These are phyloP conservation scores for Lunularia cruciata DNA, from an alignment of 225 moss, liverwort and hornwort genomes.

Conservation along the genomic window DNA sequence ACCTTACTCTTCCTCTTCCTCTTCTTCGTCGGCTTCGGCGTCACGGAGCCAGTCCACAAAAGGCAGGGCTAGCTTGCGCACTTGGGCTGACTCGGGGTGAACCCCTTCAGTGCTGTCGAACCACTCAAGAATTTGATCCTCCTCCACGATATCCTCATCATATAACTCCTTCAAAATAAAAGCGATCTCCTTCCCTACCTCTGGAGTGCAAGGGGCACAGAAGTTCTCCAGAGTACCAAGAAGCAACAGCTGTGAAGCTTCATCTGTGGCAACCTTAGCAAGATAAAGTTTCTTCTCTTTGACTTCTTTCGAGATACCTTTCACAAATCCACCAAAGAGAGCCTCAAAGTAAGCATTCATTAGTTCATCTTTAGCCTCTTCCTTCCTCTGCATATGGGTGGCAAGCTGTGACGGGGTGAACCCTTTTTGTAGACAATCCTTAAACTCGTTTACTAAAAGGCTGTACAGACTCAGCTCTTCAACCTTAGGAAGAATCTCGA, in stretches of 20 bases:
- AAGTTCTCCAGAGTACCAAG: slow-evolving; percentile 58
- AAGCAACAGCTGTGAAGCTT: slow-evolving; percentile 56
- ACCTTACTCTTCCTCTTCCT: slow-evolving; percentile 7
- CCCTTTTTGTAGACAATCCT: slow-evolving; percentile 62
- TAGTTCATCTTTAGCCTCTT: slow-evolving; percentile 47
- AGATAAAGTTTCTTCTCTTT: slow-evolving; percentile 58
- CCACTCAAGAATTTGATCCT: slow-evolving; percentile 91
- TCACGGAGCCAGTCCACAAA: slow-evolving; percentile 90
- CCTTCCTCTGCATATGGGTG: slow-evolving; percentile 45
- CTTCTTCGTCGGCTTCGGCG: slow-evolving; percentile 74
- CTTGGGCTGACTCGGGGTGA: slow-evolving; percentile 37
- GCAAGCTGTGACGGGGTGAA: slow-evolving; percentile 67
- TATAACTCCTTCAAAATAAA: slow-evolving; percentile 79
- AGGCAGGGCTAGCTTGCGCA: slow-evolving; percentile 67
- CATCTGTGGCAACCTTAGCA: slow-evolving; percentile 57
- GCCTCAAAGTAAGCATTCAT: slow-evolving; percentile 82
- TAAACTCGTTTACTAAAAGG: slow-evolving; percentile 66
- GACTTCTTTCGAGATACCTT: slow-evolving; percentile 87
- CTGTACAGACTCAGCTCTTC: slow-evolving; percentile 56
- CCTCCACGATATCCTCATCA: slow-evolving; percentile 86
- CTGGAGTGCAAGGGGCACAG: slow-evolving; percentile 55
- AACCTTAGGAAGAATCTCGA: slow-evolving; percentile 47
- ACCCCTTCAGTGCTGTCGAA: slow-evolving; percentile 49
- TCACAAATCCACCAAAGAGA: slow-evolving; percentile 69
- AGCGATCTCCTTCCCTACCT: slow-evolving; percentile 88